Conservation (phyloP, 1,284 basidiomycete species). For the Cryptococcus sp. region DNA sequence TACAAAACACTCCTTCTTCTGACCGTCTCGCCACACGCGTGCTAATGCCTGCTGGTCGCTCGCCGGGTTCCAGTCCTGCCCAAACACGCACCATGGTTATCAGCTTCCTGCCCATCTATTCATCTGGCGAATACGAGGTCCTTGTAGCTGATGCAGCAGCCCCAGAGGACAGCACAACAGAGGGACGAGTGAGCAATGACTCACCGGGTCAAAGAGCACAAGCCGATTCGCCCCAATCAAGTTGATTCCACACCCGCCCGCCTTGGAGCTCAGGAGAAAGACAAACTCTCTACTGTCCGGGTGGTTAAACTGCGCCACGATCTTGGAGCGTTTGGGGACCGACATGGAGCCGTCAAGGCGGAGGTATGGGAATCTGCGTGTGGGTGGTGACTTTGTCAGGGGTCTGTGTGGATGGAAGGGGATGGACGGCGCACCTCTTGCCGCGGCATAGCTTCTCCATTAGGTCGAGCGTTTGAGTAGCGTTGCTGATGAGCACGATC, state of each 20-base stretch:
- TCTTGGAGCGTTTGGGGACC: constrained; percentile 91
- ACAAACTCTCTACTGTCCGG: constrained; percentile 92
- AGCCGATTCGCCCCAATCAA: constrained; percentile 95
- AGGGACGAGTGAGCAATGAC: constrained; percentile 5
- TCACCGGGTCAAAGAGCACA: constrained; percentile 93
- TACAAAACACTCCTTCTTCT: constrained; percentile 99
- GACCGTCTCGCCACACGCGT: constrained; percentile 98
- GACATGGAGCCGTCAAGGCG: constrained; percentile 91
- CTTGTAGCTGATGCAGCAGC: neutral
- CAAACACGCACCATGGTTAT: neutral
- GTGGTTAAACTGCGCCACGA: constrained; percentile 96
- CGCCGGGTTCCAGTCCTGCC: constrained; percentile 92
- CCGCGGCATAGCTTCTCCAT: constrained; percentile 81
- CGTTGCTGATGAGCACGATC: constrained; percentile 98
- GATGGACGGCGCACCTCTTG: no score
- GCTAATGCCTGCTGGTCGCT: constrained; percentile 98
- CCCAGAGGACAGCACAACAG: no score
- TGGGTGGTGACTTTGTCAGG: constrained; percentile 44
- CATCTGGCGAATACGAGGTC: no score
- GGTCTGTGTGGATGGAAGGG: no score
- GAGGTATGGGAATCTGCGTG: constrained; percentile 90
- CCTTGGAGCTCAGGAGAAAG: constrained; percentile 93
- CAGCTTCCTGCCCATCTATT: constrained; percentile 2
- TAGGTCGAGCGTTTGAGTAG: constrained; percentile 93
- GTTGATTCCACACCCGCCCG: constrained; percentile 97